phyloP scores from a whole-genome alignment of 768 basidiomycete genomes.

The Vararia minispora region DNA sequence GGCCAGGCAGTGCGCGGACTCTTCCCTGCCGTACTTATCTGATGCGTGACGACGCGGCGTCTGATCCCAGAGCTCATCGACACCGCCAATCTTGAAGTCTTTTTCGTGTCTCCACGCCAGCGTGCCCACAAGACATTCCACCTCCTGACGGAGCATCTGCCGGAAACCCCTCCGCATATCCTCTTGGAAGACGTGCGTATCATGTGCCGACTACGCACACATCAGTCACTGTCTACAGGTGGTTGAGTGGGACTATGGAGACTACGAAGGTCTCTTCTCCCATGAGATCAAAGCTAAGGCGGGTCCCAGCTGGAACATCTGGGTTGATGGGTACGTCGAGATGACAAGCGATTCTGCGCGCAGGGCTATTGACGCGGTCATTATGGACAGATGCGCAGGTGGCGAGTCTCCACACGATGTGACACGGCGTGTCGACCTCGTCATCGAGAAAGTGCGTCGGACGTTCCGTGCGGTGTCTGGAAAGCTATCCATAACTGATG shows the following conservation, averaged over 20 bases:
- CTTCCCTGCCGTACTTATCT: conserved; percentile 1
- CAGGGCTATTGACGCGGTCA: too few relatives aligned
- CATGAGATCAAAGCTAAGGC: conserved; percentile 62
- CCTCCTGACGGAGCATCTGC: conserved; percentile 51
- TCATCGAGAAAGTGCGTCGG: conserved; percentile 53
- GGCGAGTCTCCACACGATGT: conserved; percentile 82
- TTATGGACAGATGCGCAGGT: conserved; percentile 56
- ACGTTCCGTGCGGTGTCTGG: background rate
- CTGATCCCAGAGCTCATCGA: conserved; percentile 54
- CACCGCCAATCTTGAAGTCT: conserved; percentile 62
- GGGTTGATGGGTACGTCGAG: conserved; percentile 69
- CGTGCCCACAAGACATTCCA: conserved; percentile 84
- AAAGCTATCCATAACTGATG: background rate
- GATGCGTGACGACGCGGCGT: too few relatives aligned
- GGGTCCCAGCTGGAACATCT: conserved; percentile 67
- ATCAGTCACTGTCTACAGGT: too few relatives aligned
- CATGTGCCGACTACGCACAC: too few relatives aligned
- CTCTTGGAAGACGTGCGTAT: conserved; percentile 54
- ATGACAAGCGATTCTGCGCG: too few relatives aligned
- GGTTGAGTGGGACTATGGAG: conserved; percentile 94
- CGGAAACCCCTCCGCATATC: conserved; percentile 36
- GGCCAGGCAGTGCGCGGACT: conserved; percentile 55
- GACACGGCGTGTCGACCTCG: conserved; percentile 62
- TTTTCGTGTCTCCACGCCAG: conserved; percentile 77
- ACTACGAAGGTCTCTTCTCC: conserved; percentile 77